Conservation (phyloP, 2,329 filamentous ascomycete species). For the Metarhizium guizhouense region DNA sequence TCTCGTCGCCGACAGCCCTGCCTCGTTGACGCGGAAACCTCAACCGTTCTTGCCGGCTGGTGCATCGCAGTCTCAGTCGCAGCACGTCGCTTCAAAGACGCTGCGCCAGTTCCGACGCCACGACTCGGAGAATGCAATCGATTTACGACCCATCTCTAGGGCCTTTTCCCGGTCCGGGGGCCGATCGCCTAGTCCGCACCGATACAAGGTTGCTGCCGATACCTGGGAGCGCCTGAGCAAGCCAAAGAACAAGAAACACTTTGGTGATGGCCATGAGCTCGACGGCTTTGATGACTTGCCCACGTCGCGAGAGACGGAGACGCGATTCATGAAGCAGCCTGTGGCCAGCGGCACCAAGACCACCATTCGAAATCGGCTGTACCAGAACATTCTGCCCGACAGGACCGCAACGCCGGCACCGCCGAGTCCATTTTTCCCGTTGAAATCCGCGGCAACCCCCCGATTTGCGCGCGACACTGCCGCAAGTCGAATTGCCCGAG, state of each 20-base stretch:
- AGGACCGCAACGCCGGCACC: slow-evolving; percentile 45
- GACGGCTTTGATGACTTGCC: slow-evolving; percentile 93
- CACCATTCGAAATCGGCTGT: slow-evolving; percentile 45
- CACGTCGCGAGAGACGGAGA: slow-evolving; percentile 75
- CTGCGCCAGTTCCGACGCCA: slow-evolving; percentile 67
- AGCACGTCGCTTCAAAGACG: slow-evolving; percentile 66
- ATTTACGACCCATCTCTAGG: slow-evolving; percentile 48
- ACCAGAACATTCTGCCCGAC: slow-evolving; percentile 46
- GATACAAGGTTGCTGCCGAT: slow-evolving; percentile 36
- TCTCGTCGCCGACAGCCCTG: slow-evolving; percentile 38
- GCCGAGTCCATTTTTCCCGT: slow-evolving; percentile 46
- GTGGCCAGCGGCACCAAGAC: slow-evolving; percentile 60
- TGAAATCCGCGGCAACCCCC: slow-evolving; percentile 38
- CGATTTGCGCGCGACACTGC: slow-evolving; percentile 58
- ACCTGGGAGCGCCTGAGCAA: slow-evolving; percentile 62
- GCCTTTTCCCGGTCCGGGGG: slow-evolving; percentile 48
- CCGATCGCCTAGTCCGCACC: slow-evolving; percentile 52
- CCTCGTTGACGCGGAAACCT: slow-evolving; percentile 46
- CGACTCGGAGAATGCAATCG: slow-evolving; percentile 65
- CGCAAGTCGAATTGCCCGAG: slow-evolving; percentile 55
- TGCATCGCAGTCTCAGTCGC: slow-evolving; percentile 61
- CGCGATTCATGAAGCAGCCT: slow-evolving; percentile 73
- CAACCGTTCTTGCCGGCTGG: slow-evolving; percentile 77
- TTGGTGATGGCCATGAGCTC: slow-evolving; percentile 86
- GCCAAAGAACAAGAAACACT: slow-evolving; percentile 49